These are phyloP conservation scores for Periconia digitata DNA, from an alignment of 2,329 filamentous ascomycete genomes.

Conservation along the genomic window DNA sequence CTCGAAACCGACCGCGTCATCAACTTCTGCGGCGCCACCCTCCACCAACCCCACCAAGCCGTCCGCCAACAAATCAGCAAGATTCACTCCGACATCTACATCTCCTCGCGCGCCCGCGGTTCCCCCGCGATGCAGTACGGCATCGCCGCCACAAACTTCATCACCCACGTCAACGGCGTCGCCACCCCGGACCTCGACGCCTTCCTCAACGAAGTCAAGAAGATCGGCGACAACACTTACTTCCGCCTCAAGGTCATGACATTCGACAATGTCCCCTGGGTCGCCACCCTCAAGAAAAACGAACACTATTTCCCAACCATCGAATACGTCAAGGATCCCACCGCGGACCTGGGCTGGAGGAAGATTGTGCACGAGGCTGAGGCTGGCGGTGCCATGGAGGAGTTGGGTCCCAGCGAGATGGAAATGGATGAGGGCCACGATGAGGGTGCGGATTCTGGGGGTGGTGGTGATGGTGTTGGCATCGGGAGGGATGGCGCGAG, in stretches of 20 bases:
- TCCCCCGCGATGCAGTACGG: slow-evolving; percentile 63
- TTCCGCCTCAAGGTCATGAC: slow-evolving; percentile 97
- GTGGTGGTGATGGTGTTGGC: neutral
- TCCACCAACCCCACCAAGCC: slow-evolving; percentile 92
- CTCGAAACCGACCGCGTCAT: slow-evolving; percentile 91
- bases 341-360: slow-evolving; percentile 58
- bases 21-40: slow-evolving; percentile 90
- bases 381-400: slow-evolving; percentile 38
- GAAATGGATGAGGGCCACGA: slow-evolving; percentile 22
- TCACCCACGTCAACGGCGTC: slow-evolving; percentile 91
- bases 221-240: slow-evolving; percentile 95
- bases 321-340: slow-evolving; percentile 62
- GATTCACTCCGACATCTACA: slow-evolving; percentile 94
- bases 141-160: slow-evolving; percentile 93
- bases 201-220: slow-evolving; percentile 79
- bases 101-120: slow-evolving; percentile 67
- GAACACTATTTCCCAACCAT: slow-evolving; percentile 85
- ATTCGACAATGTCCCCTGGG: slow-evolving; percentile 97
- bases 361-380: slow-evolving; percentile 58
- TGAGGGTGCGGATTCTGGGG: slow-evolving; percentile 1
- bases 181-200: slow-evolving; percentile 78
- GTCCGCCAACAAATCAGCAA: slow-evolving; percentile 97
- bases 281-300: slow-evolving; percentile 99
- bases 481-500: neutral
- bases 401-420: slow-evolving; percentile 26